phyloP scores from a whole-genome alignment of 2,329 filamentous ascomycete genomes.

The Cladophialophora immunda region DNA sequence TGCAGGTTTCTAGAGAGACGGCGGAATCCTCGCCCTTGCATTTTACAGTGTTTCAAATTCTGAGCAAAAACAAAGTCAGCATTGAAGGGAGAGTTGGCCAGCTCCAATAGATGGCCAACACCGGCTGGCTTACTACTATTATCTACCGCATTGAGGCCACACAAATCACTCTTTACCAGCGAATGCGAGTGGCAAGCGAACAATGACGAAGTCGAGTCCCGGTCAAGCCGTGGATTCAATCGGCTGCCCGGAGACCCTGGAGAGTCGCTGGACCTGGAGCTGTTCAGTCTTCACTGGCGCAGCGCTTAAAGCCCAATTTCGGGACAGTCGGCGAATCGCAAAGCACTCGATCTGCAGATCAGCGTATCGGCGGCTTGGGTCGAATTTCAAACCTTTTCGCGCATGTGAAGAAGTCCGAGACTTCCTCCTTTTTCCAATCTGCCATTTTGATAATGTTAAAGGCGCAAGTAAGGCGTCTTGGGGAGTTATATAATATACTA shows the following conservation, averaged over 20 bases:
- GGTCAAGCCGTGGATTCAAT: not conserved
- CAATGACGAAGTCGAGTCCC: slow-evolving; percentile 2
- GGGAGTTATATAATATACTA: not conserved
- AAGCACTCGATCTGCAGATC: slow-evolving; percentile 12
- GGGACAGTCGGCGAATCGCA: not conserved
- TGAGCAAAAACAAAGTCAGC: slow-evolving; percentile 13
- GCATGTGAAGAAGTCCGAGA: slow-evolving; percentile 6
- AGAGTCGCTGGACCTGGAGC: not conserved
- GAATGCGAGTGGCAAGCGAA: not conserved
- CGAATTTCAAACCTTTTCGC: slow-evolving; percentile 20
- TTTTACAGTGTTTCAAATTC: slow-evolving; percentile 5
- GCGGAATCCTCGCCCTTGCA: not conserved
- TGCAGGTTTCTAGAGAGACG: not conserved
- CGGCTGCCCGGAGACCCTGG: not conserved
- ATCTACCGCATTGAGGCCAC: too few relatives aligned
- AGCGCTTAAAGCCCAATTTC: not conserved
- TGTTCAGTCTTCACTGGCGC: not conserved
- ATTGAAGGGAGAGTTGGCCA: slow-evolving; percentile 14
- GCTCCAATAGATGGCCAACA: slow-evolving; percentile 1
- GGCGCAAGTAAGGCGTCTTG: not conserved
- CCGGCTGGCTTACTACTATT: too few relatives aligned
- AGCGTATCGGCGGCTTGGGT: slow-evolving; percentile 8
- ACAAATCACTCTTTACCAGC: not conserved
- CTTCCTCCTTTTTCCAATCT: not conserved
- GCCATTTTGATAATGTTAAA: not conserved